Base-by-base conservation (phyloP, 208 protist genomes). In the Trypanosoma brucei region DNA sequence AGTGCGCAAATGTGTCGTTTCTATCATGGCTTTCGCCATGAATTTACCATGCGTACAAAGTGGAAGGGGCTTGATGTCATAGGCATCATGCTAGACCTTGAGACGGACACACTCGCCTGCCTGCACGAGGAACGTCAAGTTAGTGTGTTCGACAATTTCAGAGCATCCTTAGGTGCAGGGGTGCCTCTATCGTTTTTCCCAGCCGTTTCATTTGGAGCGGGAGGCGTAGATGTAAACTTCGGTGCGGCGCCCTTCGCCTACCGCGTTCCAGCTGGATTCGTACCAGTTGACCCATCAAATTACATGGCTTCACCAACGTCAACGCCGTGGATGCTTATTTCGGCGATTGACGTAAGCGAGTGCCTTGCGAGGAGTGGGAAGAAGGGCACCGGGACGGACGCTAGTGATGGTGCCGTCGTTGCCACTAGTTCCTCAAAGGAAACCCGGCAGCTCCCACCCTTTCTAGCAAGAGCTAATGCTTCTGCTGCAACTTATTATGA, bases 41-140 rank as follows among this genome's bases (percentile, higher is more conserved):
- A 95, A 44, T 86, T 87, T 59, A 57, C 68, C 50, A 58, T 76
- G 9, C 82, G 85, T 31, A 65, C 65, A 3, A 83, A 81, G 65
- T 95, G 87, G 89, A 91, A 91, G 60, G 40, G 63, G 0, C 75
- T 88, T 55, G 92, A 97, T 65, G 78, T 92, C 51, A 70, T 95
- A 51, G 92, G 92, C 9, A 67, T 94, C 37, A 38, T 94, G 39
- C 58, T 95, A 2, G 92, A 97, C 68, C 60, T 95, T 30, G 67
- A 79, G 35, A 65, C 69, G 9, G 78, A 79, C 52, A 78, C 76
- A 1, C 54, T 97, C 2, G 70, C 57, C 31, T 93, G 77, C 55
- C 53, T 82, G 30, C 81, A 90, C 68, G 91, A 97, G 59, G 90
- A 78, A 40, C 75, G 75, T 37, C 79, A 84, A 56, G 74, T 88